Percentiles rank a stretch among this genome's conserved stretches.
Conservation (phyloP, 2,329 filamentous ascomycete genomes). For the Conoideocrella luteorostrata region DNA sequence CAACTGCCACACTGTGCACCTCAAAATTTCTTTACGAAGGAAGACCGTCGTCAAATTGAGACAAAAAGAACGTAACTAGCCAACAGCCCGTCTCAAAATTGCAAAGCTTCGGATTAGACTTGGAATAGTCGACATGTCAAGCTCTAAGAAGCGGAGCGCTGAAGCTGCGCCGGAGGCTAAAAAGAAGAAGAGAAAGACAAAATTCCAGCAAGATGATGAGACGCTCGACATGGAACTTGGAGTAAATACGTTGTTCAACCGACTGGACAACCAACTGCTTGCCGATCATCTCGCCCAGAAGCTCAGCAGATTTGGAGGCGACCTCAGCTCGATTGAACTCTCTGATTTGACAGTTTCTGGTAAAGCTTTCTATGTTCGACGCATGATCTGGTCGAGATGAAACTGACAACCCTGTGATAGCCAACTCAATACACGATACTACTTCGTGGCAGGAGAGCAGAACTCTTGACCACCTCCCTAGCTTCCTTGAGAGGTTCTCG, state of each 20-base stretch:
- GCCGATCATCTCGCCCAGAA: slow-evolving; percentile 81
- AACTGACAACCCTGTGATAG: slow-evolving; percentile 33
- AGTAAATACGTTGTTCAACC: slow-evolving; percentile 72
- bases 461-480: slow-evolving; percentile 65
- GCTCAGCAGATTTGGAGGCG: slow-evolving; percentile 68
- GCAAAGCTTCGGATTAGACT: neutral
- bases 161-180: slow-evolving; percentile 36
- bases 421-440: slow-evolving; percentile 70
- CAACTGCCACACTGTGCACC: slow-evolving; percentile 4
- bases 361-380: slow-evolving; percentile 31
- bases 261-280: slow-evolving; percentile 76
- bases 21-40: slow-evolving; percentile 2
- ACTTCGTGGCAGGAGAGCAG: slow-evolving; percentile 64
- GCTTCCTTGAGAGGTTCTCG: slow-evolving; percentile 66
- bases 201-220: slow-evolving; percentile 43
- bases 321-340: slow-evolving; percentile 77
- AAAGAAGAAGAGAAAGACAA: slow-evolving; percentile 51
- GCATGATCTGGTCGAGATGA: slow-evolving; percentile 6
- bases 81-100: neutral
- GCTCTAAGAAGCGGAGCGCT: slow-evolving; percentile 49
- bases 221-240: slow-evolving; percentile 62
- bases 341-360: slow-evolving; percentile 76
- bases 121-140: slow-evolving; percentile 25
- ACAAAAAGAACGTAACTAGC: no score
- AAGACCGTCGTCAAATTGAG: no score